Base-by-base conservation (phyloP, 2,329 filamentous ascomycete genomes). In the Pestalotiopsis sp. region DNA sequence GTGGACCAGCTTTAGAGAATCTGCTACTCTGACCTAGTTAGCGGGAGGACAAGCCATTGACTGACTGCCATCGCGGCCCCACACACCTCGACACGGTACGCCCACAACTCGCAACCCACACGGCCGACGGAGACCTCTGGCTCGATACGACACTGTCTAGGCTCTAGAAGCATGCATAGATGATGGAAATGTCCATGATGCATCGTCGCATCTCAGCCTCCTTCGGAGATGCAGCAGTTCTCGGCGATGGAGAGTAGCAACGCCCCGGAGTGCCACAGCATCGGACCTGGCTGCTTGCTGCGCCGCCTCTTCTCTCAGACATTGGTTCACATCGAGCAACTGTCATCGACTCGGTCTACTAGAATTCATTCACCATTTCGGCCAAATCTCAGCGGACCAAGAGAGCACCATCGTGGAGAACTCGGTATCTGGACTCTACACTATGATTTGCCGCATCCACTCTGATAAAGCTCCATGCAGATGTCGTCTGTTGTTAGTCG, bases 71-170 rank as follows among this genome's bases (percentile, higher is more conserved):
- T 61, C 31, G 2, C 59, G 58, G 59, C 59, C 59, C 59, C 59
- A 61, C 59, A 20, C 6, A 52, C 41, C 31, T 31, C 31, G 31
- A 49, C 41, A 49, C 20, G 20, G 20, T 23, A 23, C 41, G n/a
- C 17, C 13, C 41, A 49, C 41, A 14, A 49, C 41, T n/a, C 45
- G 17, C 45, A 52, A 52, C 45, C 45, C 14, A 52, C 12, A 14
- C 31, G 38, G 36, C 59, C 59, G 59, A 61, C 59, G 59, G 59
- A 61, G 59, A 61, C 59, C 59, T 20, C 5, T 36, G 59, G 59
- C 45, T 52, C 20, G 45, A 52, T n/a, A 61, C 14, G 9, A 31
- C 31, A 31, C 31, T 31, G 31, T 9, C 31, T 31, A 31, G 31
- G 31, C 25, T 38, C 31, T 61, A 20, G n/a, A 61, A 39, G 23